Conservation (phyloP, 2,329 filamentous ascomycete genomes). For the Phialocephala sp. region DNA sequence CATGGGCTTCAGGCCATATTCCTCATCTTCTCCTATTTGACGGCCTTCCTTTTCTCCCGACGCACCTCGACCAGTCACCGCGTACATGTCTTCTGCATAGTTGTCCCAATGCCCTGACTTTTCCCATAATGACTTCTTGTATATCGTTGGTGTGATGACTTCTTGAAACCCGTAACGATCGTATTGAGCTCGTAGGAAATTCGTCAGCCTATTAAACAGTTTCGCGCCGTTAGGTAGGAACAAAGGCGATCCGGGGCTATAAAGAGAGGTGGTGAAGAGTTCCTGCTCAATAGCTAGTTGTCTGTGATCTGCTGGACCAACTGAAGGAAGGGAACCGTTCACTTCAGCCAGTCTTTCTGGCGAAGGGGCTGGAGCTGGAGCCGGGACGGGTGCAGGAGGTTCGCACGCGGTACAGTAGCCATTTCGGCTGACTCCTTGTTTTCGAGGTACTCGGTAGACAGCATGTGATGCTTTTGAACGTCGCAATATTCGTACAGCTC, state of each 20-base stretch:
- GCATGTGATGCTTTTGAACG: slow-evolving; percentile 25
- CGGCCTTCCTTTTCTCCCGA: slow-evolving; percentile 43
- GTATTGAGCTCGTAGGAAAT: slow-evolving; percentile 84
- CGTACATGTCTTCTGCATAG: slow-evolving; percentile 92
- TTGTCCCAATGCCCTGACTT: slow-evolving; percentile 88
- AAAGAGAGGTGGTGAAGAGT: slow-evolving; percentile 78
- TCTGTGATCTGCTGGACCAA: slow-evolving; percentile 57
- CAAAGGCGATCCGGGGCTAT: slow-evolving; percentile 85
- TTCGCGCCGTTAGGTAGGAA: slow-evolving; percentile 82
- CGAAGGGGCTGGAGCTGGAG: slow-evolving; percentile 5
- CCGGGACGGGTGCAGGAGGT: slow-evolving; percentile 17
- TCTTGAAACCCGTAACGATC: slow-evolving; percentile 85
- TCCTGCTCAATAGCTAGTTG: slow-evolving; percentile 69
- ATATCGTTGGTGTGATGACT: slow-evolving; percentile 88
- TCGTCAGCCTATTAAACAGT: slow-evolving; percentile 82
- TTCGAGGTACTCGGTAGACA: slow-evolving; percentile 13
- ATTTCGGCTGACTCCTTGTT: slow-evolving; percentile 26
- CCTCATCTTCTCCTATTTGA: slow-evolving; percentile 63
- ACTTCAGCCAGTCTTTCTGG: slow-evolving; percentile 21
- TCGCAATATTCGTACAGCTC: slow-evolving; percentile 37
- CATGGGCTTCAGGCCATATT: slow-evolving; percentile 90
- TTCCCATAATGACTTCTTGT: slow-evolving; percentile 87
- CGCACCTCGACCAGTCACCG: slow-evolving; percentile 62
- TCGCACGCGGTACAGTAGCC: slow-evolving; percentile 43
- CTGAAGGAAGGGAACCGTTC: slow-evolving; percentile 27